Evolutionary conservation across 139 green algal species (phyloP), one percentile per base, ranked within the genome.

Genomic region (Coelastrella sp.): DNA sequence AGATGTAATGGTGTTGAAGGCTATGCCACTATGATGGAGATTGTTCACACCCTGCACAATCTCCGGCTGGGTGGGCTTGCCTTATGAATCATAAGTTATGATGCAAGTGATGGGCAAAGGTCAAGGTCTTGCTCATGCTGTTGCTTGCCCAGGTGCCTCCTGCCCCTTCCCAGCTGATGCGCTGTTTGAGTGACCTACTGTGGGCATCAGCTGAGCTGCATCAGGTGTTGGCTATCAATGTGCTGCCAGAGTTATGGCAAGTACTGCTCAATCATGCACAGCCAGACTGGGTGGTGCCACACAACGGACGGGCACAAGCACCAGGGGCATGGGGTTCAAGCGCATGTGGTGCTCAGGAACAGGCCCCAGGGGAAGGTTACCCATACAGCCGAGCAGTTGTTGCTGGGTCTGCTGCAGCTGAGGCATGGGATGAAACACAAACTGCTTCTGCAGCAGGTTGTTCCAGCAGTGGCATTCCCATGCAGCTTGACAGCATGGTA

Each of bases 231-330:
- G 43, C 7, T 13, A 43, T 64, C 4, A 45, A 79, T 41, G 11
- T 50, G 11, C 27, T 4, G 11, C 13, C 71, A 5, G n/a, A 79
- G 71, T 45, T 79, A 45, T 45, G 43, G 71, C 45, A 79, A 38
- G 71, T 79, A 45, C 45, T 64, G 71, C 71, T 86, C 50, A 67
- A 73, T 15, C 80, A 86, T 50, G 48, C 48, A 50, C 80, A 86
- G 51, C 80, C 80, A 37, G 67, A 86, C 75, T 82, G 75, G 75
- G 75, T 69, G n/a, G n/a, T n/a, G n/a, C n/a, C n/a, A n/a, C n/a
- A n/a, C n/a, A n/a, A n/a, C n/a, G n/a, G n/a, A n/a, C n/a, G n/a
- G n/a, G n/a, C n/a, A n/a, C n/a, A n/a, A n/a, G n/a, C n/a, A n/a
- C n/a, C n/a, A n/a, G n/a, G n/a, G n/a, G n/a, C n/a, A n/a, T n/a